phyloP scores from a whole-genome alignment of 208 protist genomes.

The Wallacemonas sp. region DNA sequence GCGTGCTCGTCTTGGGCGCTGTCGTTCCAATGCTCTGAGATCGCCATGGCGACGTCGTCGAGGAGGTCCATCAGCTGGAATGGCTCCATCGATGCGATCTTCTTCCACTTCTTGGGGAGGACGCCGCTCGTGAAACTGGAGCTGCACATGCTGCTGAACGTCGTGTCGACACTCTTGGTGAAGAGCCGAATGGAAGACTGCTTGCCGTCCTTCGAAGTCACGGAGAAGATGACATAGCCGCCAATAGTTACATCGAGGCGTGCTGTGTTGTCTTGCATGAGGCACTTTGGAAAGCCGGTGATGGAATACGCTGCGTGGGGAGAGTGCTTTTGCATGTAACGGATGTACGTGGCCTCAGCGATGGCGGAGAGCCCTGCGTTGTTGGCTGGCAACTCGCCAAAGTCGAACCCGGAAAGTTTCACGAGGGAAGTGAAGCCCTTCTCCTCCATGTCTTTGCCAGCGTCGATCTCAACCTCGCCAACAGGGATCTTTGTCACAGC shows the following conservation, averaged over 20 bases:
- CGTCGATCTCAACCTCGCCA: constrained; percentile 68
- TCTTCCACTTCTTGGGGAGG: constrained; percentile 59
- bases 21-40: constrained; percentile 86
- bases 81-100: constrained; percentile 42
- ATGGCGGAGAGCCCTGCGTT: constrained; percentile 56
- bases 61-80: constrained; percentile 67
- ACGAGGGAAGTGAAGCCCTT: constrained; percentile 65
- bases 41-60: constrained; percentile 74
- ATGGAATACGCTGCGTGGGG: constrained; percentile 51
- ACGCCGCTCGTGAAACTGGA: constrained; percentile 54
- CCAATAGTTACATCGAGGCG: constrained; percentile 77
- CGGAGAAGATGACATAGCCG: constrained; percentile 79
- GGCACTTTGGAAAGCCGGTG: constrained; percentile 65
- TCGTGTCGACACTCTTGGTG: constrained; percentile 48
- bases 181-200: constrained; percentile 51
- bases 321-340: constrained; percentile 68
- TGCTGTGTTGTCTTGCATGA: constrained; percentile 33
- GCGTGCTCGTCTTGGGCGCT: constrained; percentile 80
- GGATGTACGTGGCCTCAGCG: constrained; percentile 83
- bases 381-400: constrained; percentile 70
- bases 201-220: constrained; percentile 34
- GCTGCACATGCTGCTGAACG: constrained; percentile 81
- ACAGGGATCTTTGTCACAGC: constrained; percentile 60
- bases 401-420: constrained; percentile 49
- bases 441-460: constrained; percentile 27